Evolutionary conservation across 129 eudicot species (phyloP).

Genomic region (Artemisia annua): DNA sequence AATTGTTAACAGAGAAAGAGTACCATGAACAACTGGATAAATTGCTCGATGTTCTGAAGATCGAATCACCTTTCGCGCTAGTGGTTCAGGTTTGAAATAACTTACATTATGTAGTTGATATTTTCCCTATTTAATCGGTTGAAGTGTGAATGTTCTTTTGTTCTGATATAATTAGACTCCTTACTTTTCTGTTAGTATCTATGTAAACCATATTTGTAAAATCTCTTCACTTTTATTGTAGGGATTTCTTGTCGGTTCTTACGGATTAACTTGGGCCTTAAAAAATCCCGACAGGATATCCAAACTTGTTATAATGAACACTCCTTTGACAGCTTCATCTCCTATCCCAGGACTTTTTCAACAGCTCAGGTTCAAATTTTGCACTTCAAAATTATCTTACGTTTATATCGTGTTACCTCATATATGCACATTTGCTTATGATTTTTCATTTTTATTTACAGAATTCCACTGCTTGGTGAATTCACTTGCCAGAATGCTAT

Average conservation of each 20-base stretch:
- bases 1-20: slow-evolving; percentile 70
- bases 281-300: slow-evolving; percentile 79
- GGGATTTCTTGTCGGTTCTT: slow-evolving; percentile 98
- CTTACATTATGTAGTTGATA: slow-evolving; percentile 13
- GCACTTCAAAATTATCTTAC: background rate
- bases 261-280: slow-evolving; percentile 98
- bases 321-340: slow-evolving; percentile 90
- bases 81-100: slow-evolving; percentile 81
- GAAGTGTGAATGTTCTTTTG: background rate
- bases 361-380: slow-evolving; percentile 69
- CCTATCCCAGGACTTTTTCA: slow-evolving; percentile 97
- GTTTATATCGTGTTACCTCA: background rate
- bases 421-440: background rate
- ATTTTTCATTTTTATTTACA: slow-evolving; percentile 18
- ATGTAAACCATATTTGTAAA: slow-evolving; percentile 5
- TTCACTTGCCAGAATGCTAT: slow-evolving; percentile 98
- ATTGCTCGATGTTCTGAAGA: slow-evolving; percentile 62
- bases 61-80: slow-evolving; percentile 73
- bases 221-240: slow-evolving; percentile 32
- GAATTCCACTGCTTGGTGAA: slow-evolving; percentile 92
- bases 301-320: slow-evolving; percentile 80
- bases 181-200: background rate
- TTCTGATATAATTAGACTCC: slow-evolving; percentile 8
- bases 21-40: slow-evolving; percentile 89
- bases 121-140: background rate